phyloP scores from a whole-genome alignment of 2,329 filamentous ascomycete species.

The Pseudogymnoascus sp. region DNA sequence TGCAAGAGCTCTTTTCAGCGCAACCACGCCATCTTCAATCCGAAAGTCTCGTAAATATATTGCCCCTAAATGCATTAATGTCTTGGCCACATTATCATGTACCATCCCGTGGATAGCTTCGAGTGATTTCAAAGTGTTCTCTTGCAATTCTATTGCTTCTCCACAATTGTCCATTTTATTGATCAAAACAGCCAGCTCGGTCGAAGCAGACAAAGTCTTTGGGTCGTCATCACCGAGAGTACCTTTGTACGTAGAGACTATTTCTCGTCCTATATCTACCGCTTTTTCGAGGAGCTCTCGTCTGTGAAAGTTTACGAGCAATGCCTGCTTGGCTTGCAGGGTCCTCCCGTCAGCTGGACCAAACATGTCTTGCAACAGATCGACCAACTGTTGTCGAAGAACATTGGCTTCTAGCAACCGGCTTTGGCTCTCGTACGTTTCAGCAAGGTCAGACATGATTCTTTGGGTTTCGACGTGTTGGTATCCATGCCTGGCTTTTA shows the following conservation, averaged over 20 bases:
- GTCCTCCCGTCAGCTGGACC: neutral
- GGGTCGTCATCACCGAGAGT: neutral
- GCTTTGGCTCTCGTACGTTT: neutral
- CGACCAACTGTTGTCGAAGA: neutral
- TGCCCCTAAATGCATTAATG: neutral
- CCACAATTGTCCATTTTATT: neutral
- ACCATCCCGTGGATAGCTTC: neutral
- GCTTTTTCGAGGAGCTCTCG: neutral
- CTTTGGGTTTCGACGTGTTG: neutral
- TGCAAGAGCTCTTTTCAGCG: neutral
- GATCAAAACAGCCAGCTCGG: neutral
- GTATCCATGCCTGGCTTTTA: neutral
- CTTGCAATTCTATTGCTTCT: neutral
- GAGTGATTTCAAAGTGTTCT: neutral
- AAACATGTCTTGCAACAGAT: neutral
- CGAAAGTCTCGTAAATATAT: neutral
- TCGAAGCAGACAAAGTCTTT: neutral
- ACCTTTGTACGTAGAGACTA: neutral
- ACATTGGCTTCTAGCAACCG: neutral
- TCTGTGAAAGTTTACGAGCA: neutral
- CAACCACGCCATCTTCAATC: neutral
- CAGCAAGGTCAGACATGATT: neutral
- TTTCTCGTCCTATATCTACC: neutral
- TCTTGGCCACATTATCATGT: neutral
- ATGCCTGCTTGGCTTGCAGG: neutral